These are phyloP conservation scores for Neofusicoccum cordaticola DNA, from an alignment of 2,329 filamentous ascomycete species.

Conservation along the genomic window DNA sequence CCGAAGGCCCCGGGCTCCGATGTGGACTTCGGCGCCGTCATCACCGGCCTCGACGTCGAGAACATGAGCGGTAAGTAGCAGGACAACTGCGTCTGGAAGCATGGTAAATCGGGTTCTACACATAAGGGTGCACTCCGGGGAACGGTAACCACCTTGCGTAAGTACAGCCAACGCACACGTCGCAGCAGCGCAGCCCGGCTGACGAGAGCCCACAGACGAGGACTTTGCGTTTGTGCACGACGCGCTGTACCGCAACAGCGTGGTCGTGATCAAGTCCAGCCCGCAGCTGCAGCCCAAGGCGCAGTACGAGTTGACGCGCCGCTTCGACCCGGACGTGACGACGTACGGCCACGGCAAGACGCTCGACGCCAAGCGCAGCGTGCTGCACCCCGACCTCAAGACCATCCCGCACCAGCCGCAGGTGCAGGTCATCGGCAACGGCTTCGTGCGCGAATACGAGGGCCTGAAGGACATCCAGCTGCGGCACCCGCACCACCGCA, in stretches of 20 bases:
- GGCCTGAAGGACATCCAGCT: slow-evolving; percentile 66
- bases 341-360: slow-evolving; percentile 76
- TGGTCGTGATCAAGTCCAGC: slow-evolving; percentile 71
- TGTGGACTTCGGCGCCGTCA: slow-evolving; percentile 57
- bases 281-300: slow-evolving; percentile 62
- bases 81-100: slow-evolving; percentile 20
- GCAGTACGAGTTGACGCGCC: slow-evolving; percentile 70
- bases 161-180: neutral
- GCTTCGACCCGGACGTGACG: slow-evolving; percentile 65
- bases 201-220: slow-evolving; percentile 44
- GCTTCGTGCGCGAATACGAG: slow-evolving; percentile 66
- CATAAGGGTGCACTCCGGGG: slow-evolving; percentile 55
- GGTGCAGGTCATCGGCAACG: slow-evolving; percentile 78
- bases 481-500: slow-evolving; percentile 73
- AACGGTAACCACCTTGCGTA: slow-evolving; percentile 57
- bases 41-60: slow-evolving; percentile 60
- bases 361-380: slow-evolving; percentile 61
- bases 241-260: slow-evolving; percentile 64
- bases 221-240: slow-evolving; percentile 64
- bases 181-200: neutral
- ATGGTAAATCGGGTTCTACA: neutral
- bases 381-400: slow-evolving; percentile 76
- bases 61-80: slow-evolving; percentile 56
- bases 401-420: slow-evolving; percentile 78
- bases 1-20: slow-evolving; percentile 23